Percentiles rank a stretch among this genome's conserved stretches.
Conservation (phyloP, 305 asterid species). For the Solanum hybrid region DNA sequence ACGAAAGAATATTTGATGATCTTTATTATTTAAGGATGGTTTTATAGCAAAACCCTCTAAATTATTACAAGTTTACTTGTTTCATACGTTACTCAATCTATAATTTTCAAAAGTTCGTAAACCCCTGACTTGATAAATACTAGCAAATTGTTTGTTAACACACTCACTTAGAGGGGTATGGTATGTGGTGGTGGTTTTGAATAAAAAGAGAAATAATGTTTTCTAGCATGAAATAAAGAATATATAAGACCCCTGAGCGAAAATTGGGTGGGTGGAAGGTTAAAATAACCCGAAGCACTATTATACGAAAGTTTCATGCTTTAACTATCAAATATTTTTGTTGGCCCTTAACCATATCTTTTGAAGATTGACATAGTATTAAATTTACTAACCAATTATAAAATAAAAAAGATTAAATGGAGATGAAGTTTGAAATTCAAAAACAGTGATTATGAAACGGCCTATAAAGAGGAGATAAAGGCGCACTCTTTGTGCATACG, state of each 20-base stretch:
- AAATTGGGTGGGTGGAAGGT: not conserved
- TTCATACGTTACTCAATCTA: not conserved
- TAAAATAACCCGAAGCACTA: not conserved
- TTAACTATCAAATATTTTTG: not conserved
- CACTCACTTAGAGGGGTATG: not conserved
- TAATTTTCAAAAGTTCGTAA: not conserved
- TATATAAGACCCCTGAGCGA: too few species aligned
- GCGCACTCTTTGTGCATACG: not conserved
- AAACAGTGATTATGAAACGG: conserved; percentile 4
- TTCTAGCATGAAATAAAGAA: not conserved
- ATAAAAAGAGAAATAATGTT: not conserved
- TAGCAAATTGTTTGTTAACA: not conserved
- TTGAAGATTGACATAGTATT: not conserved
- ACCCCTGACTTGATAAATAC: not conserved
- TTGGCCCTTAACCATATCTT: not conserved
- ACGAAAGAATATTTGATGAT: not conserved
- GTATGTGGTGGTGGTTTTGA: not conserved
- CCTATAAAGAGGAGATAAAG: not conserved
- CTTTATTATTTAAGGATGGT: not conserved
- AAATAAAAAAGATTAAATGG: not conserved
- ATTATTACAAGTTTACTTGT: not conserved
- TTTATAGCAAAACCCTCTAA: not conserved
- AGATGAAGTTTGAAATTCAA: conserved; percentile 34
- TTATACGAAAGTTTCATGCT: not conserved
- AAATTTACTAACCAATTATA: not conserved